Conservation (phyloP, 2,329 filamentous ascomycete species). For the Beauveria sp. region DNA sequence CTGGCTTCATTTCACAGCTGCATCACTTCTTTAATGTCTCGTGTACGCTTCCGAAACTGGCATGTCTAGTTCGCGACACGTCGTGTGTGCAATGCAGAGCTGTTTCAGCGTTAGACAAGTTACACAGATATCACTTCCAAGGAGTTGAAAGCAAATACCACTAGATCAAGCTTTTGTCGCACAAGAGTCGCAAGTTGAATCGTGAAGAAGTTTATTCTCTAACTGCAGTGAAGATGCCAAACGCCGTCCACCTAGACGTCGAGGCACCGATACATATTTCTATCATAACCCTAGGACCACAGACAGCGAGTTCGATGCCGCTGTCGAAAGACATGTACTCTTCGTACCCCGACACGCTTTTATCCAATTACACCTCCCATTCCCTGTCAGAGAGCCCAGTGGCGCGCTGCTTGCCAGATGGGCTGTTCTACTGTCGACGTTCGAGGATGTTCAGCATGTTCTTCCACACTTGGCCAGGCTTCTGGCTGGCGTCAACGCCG, state of each 20-base stretch:
- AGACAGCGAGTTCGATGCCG: constrained; percentile 1
- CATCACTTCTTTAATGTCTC: neutral
- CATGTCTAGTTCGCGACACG: neutral
- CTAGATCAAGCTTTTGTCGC: neutral
- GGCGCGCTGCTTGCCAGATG: neutral
- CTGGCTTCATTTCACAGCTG: neutral
- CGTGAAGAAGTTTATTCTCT: neutral
- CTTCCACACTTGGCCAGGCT: constrained; percentile 94
- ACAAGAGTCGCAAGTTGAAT: neutral
- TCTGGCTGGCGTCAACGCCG: constrained; percentile 89
- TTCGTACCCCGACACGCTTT: neutral
- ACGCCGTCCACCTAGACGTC: neutral
- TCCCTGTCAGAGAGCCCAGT: neutral
- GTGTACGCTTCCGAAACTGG: neutral
- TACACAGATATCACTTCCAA: neutral
- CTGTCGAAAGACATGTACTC: neutral
- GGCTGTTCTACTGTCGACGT: constrained; percentile 36
- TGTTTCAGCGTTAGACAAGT: neutral
- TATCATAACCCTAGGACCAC: constrained; percentile 11
- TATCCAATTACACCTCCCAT: constrained; percentile 10
- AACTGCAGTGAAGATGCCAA: neutral
- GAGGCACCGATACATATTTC: constrained; percentile 8
- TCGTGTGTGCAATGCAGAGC: neutral
- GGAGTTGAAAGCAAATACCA: neutral
- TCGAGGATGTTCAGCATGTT: constrained; percentile 80